These are phyloP conservation scores for Ustilago tritici DNA, from an alignment of 1,284 basidiomycete species.

Conservation along the genomic window DNA sequence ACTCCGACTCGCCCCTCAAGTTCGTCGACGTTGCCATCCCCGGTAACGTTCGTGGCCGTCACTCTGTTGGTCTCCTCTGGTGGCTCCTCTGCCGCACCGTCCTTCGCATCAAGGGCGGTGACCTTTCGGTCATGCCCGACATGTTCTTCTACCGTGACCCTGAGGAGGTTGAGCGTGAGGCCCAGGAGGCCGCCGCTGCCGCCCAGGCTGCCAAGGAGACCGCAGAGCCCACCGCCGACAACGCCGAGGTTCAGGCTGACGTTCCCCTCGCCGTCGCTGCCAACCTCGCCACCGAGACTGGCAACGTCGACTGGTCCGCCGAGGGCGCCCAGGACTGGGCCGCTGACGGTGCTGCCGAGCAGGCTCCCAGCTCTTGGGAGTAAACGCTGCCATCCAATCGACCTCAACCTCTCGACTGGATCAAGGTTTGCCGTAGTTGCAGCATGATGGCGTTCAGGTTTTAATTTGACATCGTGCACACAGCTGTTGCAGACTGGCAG, in stretches of 20 bases:
- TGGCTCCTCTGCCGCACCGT: constrained; percentile 98
- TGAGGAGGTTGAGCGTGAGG: constrained; percentile 97
- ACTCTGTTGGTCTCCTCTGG: constrained; percentile 98
- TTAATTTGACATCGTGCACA: not conserved
- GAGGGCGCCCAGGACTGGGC: constrained; percentile 71
- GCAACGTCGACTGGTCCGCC: constrained; percentile 83
- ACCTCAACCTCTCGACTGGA: constrained; percentile 5
- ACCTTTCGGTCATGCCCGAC: constrained; percentile 97
- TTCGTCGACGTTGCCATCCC: constrained; percentile 99
- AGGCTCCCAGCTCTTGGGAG: constrained; percentile 52
- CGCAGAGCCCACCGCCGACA: constrained; percentile 68
- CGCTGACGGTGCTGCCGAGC: constrained; percentile 63
- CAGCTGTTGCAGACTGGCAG: not conserved
- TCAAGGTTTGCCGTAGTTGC: not conserved
- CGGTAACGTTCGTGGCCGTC: constrained; percentile 98
- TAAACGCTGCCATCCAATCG: constrained; percentile 26
- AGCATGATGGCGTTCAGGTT: not conserved
- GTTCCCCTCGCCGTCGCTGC: constrained; percentile 53
- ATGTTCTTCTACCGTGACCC: constrained; percentile 99
- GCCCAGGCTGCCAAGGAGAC: constrained; percentile 59
- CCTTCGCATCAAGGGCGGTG: constrained; percentile 91
- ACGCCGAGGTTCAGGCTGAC: constrained; percentile 78
- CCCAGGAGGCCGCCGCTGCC: constrained; percentile 81
- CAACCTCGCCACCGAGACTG: constrained; percentile 58
- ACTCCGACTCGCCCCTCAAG: constrained; percentile 96